Evolutionary conservation across 176 grass and related monocot genomes (phyloP), one percentile per base, ranked within the genome.

Genomic region (Juncus inflexus): DNA sequence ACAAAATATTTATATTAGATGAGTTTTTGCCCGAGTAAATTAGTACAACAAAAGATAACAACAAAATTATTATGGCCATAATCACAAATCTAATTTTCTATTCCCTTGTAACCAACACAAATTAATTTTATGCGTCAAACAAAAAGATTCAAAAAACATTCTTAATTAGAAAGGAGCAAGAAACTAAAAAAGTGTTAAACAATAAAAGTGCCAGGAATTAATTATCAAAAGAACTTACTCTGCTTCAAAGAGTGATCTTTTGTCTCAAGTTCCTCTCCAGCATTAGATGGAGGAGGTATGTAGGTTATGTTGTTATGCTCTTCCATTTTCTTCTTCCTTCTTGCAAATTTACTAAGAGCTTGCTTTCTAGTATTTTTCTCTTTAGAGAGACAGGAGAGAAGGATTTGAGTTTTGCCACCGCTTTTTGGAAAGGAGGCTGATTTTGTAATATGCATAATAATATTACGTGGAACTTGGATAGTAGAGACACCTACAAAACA

Each of bases 291-390:
- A 28, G 67, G 67, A 42, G 67, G 67, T 43, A 70, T 70, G 37
- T 43, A 70, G 0, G 67, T 70, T 43, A 70, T 70, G 37, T 70
- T 69, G 40, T 69, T 69, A 50, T 69, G 51, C 10, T 69, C 40
- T 56, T 58, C 66, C 66, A 69, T 69, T 40, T 43, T 58, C 41
- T 3, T 58, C 35, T 61, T 67, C 35, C 7, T 52, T 53, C 41
- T 35, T 9, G 4, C 43, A 47, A 47, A 47, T 47, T 47, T 28
- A 28, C 19, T 28, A 28, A 28, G 19, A 28, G 19, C 19, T 28
- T 28, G 19, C 19, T 28, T 28, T 28, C 19, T 28, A 28, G 19
- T 28, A 28, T 28, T 28, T 28, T 28, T 28, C 19, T 28, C 19
- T 28, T 28, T 28, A 28, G 19, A 28, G 19, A 28, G 19, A 28